phyloP scores from a whole-genome alignment of 2,329 filamentous ascomycete species.

The Lecanosticta acicola region DNA sequence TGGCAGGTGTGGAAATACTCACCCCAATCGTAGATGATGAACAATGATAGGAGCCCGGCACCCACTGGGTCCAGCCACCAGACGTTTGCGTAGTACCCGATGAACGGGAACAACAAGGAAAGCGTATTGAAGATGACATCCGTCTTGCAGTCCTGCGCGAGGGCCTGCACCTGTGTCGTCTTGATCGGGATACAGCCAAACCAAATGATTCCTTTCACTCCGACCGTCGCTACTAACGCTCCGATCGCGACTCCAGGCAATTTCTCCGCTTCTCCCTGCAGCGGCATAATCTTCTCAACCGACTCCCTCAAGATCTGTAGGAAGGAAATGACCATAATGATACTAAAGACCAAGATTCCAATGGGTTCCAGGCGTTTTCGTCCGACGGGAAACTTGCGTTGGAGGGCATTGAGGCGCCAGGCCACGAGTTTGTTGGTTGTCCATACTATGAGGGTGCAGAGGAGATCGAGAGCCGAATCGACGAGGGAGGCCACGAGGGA shows the following conservation, averaged over 20 bases:
- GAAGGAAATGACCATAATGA: conserved; percentile 60
- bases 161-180: conserved; percentile 58
- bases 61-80: conserved; percentile 65
- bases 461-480: conserved; percentile 56
- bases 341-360: conserved; percentile 58
- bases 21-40: conserved; percentile 65
- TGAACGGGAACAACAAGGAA: conserved; percentile 56
- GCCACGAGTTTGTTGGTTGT: conserved; percentile 54
- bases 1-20: conserved; percentile 31
- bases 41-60: conserved; percentile 57
- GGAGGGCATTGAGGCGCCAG: conserved; percentile 50
- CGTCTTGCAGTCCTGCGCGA: conserved; percentile 59
- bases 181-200: conserved; percentile 55
- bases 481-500: conserved; percentile 58
- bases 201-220: conserved; percentile 57
- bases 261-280: conserved; percentile 44
- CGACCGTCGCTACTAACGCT: conserved; percentile 53
- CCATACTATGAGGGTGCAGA: conserved; percentile 58
- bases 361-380: conserved; percentile 54
- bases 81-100: conserved; percentile 53
- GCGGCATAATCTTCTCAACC: conserved; percentile 51
- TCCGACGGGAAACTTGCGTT: conserved; percentile 54
- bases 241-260: conserved; percentile 51
- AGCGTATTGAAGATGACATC: conserved; percentile 61
- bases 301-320: conserved; percentile 57